Conservation (phyloP, 805 yeast species). For the Vanderwaltozyma verrucispora region DNA sequence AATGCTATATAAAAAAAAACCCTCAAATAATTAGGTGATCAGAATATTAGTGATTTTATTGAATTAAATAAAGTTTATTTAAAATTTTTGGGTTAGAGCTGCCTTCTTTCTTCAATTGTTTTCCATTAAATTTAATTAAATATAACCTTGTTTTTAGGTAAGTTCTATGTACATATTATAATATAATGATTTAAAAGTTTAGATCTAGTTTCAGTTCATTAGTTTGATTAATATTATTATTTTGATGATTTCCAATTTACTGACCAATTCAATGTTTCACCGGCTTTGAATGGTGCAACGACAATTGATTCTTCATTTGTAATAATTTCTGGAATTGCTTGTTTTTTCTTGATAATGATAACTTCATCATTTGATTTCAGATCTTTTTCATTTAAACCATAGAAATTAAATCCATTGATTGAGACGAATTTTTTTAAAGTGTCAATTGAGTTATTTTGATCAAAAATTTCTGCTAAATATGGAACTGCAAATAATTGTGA, state of each 20-base stretch:
- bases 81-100: too few species aligned
- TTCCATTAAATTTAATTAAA: too few species aligned
- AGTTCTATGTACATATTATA: too few species aligned
- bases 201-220: too few species aligned
- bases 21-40: too few species aligned
- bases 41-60: too few species aligned
- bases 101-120: too few species aligned
- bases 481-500: slow-evolving; percentile 77
- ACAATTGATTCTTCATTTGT: slow-evolving; percentile 35
- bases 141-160: too few species aligned
- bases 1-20: too few species aligned
- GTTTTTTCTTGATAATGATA: slow-evolving; percentile 44
- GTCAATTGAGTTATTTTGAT: slow-evolving; percentile 49
- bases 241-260: slow-evolving; percentile 48
- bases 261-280: slow-evolving; percentile 60
- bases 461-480: slow-evolving; percentile 83
- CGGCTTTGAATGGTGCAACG: slow-evolving; percentile 83
- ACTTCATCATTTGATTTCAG: slow-evolving; percentile 39
- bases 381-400: slow-evolving; percentile 41
- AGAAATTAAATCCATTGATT: slow-evolving; percentile 62
- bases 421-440: slow-evolving; percentile 66
- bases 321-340: slow-evolving; percentile 49
- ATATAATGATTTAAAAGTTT: too few species aligned
- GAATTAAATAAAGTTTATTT: too few species aligned
- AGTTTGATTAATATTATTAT: too few species aligned